Base-by-base conservation (phyloP, 225 moss, liverwort and hornwort species). In the Sphagnum contortum region DNA sequence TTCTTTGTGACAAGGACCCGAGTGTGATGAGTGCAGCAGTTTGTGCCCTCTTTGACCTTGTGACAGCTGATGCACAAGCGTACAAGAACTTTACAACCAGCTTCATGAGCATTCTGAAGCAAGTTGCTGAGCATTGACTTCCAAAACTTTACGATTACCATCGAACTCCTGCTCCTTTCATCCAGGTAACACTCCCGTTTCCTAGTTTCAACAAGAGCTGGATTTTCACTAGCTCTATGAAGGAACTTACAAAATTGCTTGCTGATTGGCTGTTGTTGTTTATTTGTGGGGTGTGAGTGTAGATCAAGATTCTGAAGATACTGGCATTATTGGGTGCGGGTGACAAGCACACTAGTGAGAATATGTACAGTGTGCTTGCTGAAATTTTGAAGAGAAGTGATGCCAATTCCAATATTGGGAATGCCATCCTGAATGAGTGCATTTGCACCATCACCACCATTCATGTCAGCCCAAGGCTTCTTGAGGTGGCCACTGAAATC, bases 251-350 rank as follows among this genome's bases (percentile, higher is more conserved):
- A 29, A 29, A 29, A 29, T 29, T 29, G 29, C 29, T 29, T 29
- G 29, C 29, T 29, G 29, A 29, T 29, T 29, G 29, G 29, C 29
- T 29, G 29, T 29, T 29, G 29, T 29, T 29, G 29, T 29, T 29
- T 29, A 29, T 29, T 29, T 29, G 29, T 29, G 29, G 29, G 29
- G 29, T 29, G 29, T 75, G 80, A 57, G 4, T 88, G 81, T 89
- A 94, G 92, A 98, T 98, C 78, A 98, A 91, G 81, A 61, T 92
- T 47, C 77, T 98, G 79, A 98, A 92, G 62, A 89, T 98, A n/a
- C 70, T 98, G 81, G 96, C 89, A 51, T 75, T 92, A 74, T 81
- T 93, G 66, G 96, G 96, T 65, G 83, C 80, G 65, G 88, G 90
- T 44, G 96, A 96, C 76, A 84, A 81, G 68, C 13, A 65, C 3